These are phyloP conservation scores for Candida tammaniensis DNA, from an alignment of 805 yeast genomes.

Conservation along the genomic window DNA sequence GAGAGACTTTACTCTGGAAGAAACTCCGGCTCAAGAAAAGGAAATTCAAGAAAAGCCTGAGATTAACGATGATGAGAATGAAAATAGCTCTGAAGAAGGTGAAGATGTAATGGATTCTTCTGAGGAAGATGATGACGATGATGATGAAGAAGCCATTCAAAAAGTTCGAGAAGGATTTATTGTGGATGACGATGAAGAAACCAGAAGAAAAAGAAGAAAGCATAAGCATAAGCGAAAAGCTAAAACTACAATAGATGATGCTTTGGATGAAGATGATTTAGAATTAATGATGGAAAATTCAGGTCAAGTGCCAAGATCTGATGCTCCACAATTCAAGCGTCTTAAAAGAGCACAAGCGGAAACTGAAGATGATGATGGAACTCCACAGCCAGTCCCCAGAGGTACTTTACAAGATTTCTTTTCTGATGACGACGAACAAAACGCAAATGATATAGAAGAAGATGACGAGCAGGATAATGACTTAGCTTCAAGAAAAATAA, in stretches of 20 bases:
- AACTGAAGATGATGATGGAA: conserved; percentile 29
- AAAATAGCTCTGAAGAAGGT: conserved; percentile 30
- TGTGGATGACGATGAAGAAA: conserved; percentile 79
- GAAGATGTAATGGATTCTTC: conserved; percentile 56
- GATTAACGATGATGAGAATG: conserved; percentile 27
- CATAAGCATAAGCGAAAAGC: conserved; percentile 38
- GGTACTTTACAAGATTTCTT: conserved; percentile 58
- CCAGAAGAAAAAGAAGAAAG: conserved; percentile 26
- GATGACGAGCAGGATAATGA: conserved; percentile 19
- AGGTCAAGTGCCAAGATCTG: conserved; percentile 57
- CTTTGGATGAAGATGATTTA: conserved; percentile 91
- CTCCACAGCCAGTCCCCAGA: conserved; percentile 2
- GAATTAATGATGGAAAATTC: conserved; percentile 89
- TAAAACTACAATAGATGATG: conserved; percentile 48
- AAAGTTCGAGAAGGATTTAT: conserved; percentile 88
- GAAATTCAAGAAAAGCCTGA: conserved; percentile 39
- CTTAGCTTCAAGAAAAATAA: neutral
- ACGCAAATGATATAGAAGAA: conserved; percentile 26
- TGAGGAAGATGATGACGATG: conserved; percentile 86
- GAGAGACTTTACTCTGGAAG: neutral
- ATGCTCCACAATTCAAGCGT: conserved; percentile 64
- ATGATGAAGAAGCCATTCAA: conserved; percentile 83
- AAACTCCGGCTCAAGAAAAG: too few species aligned
- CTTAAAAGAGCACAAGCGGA: conserved; percentile 63
- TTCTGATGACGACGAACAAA: conserved; percentile 49